Evolutionary conservation across 2,329 filamentous ascomycete species (phyloP).

Genomic region (Epichloe gansuensis): DNA sequence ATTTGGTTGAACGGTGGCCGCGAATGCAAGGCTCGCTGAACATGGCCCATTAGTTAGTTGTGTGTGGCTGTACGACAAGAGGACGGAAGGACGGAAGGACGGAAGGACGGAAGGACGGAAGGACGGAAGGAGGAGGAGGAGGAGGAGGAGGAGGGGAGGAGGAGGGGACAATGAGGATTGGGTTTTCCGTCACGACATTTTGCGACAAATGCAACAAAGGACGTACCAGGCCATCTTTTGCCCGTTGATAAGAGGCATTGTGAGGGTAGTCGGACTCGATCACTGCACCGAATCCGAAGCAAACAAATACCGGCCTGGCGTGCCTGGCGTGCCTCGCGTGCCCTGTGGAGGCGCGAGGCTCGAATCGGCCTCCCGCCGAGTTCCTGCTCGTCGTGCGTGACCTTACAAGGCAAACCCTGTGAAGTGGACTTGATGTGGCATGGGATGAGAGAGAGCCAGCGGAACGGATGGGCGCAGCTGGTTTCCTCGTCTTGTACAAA

Average conservation of each 20-base stretch:
- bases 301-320: no score
- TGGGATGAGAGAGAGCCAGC: no score
- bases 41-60: background rate
- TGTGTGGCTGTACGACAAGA: background rate
- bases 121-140: no score
- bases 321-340: background rate
- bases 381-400: background rate
- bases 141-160: no score
- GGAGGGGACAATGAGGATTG: background rate
- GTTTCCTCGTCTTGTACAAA: no score
- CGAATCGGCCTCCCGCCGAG: background rate
- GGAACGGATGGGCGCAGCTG: no score
- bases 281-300: background rate
- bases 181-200: background rate
- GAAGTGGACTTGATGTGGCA: background rate
- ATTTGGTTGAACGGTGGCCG: slow-evolving; percentile 65
- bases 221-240: slow-evolving; percentile 65
- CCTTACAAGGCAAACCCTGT: background rate
- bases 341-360: background rate
- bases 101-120: background rate
- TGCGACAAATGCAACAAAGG: background rate
- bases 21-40: slow-evolving; percentile 60
- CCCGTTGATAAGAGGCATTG: slow-evolving; percentile 58
- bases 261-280: slow-evolving; percentile 10
- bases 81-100: no score